phyloP scores from a whole-genome alignment of 2,329 filamentous ascomycete species.

The Hymenoscyphus fructigenus region DNA sequence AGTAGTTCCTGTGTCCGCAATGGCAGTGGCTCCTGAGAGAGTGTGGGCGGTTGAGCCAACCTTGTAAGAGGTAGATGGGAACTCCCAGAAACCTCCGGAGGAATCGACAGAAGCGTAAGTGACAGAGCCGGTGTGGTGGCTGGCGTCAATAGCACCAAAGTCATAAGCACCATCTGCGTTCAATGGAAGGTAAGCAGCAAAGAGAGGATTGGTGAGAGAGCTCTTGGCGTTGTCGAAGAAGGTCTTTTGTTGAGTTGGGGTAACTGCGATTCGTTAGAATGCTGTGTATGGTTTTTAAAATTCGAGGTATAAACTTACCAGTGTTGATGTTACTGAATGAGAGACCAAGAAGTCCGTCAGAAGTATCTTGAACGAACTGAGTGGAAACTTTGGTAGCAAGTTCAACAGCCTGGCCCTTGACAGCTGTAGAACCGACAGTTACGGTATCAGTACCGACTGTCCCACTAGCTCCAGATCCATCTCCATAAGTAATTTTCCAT shows the following conservation, averaged over 20 bases:
- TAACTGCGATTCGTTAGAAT: conserved; percentile 19
- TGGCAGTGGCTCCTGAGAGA: conserved; percentile 35
- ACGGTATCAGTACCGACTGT: conserved; percentile 37
- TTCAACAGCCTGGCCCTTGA: conserved; percentile 34
- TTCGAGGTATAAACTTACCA: conserved; percentile 16
- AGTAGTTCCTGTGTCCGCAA: conserved; percentile 44
- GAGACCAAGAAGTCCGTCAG: conserved; percentile 63
- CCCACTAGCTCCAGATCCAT: conserved; percentile 39
- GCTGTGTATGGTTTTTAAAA: too few species aligned
- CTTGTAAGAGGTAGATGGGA: conserved; percentile 49
- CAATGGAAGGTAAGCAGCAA: conserved; percentile 53
- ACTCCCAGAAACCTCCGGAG: conserved; percentile 54
- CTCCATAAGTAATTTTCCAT: conserved; percentile 36
- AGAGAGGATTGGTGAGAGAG: conserved; percentile 44
- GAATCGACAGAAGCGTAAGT: conserved; percentile 40
- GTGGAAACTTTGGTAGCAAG: conserved; percentile 34
- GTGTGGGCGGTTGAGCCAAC: conserved; percentile 48
- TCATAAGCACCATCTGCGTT: conserved; percentile 49
- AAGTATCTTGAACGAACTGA: conserved; percentile 33
- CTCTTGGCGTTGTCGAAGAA: conserved; percentile 36
- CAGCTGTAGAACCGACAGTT: conserved; percentile 34
- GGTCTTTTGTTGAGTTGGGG: conserved; percentile 29
- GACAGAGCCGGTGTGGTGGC: conserved; percentile 53
- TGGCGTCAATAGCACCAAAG: conserved; percentile 53
- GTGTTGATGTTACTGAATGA: conserved; percentile 41